Base-by-base conservation (phyloP, 768 basidiomycete genomes). In the Mycena polygramma region DNA sequence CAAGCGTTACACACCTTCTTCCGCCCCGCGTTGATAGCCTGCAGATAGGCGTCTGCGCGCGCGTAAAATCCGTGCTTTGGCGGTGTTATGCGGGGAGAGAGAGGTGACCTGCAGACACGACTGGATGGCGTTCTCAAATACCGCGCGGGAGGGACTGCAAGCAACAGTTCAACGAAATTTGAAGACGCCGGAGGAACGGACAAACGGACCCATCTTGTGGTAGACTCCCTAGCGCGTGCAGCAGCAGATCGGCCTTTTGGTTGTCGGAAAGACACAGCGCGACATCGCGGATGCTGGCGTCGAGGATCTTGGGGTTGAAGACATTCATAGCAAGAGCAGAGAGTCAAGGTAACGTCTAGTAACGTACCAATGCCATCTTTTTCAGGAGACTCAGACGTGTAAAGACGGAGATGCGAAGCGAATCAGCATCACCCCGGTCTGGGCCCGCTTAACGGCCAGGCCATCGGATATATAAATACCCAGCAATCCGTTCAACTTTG, bases 161-260 rank as follows among this genome's bases (percentile, higher is more conserved):
- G 73, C 22, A n/a, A 54, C 41, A 37, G 22, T 68, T 43, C 6
- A 26, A 53, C 45, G 30, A 59, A 60, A 63, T 36, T 43, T 14
- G 14, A 19, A 63, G 37, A 30, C 30, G 3, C 30, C 30, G 30
- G 68, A 24, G 67, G 75, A 64, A 63, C 19, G 36, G 35, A 71
- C 20, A 41, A 8, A 79, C 88, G 45, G 77, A 92, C 90, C 90
- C 86, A 67, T 94, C 91, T 55, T 86, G 83, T 60, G 91, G 89
- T 69, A 97, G 88, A 75, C 91, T 92, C 72, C 91, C 90, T 86
- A 96, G 90, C n/a, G 94, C 94, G 73, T 93, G 90, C 57, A 95
- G 79, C 62, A 95, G 81, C 45, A 93, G 84, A 66, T 91, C 91
- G 22, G 87, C 90, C 78, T 93, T 93, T 77, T 92, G 87, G 73